Percentiles rank a stretch among this genome's conserved stretches.
Evolutionary conservation across 371 early-diverging fungal species (phyloP).

Genomic region (Globomyces sp.): DNA sequence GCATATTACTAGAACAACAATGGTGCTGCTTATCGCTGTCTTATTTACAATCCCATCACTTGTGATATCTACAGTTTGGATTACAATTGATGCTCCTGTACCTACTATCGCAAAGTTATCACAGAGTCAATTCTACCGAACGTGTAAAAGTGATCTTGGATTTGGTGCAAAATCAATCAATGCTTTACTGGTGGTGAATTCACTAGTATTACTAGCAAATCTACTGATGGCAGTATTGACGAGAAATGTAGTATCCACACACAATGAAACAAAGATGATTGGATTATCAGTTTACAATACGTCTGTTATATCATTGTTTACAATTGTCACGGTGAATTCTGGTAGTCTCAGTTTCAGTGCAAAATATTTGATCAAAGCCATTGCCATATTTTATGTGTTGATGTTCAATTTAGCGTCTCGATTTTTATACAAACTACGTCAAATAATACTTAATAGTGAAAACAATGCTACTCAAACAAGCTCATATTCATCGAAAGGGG

Average conservation of each 20-base stretch:
- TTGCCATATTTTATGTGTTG: slow-evolving; percentile 6
- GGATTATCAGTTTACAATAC: too few relatives aligned
- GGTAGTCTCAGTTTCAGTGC: too few relatives aligned
- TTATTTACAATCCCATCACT: not conserved
- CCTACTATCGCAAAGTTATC: not conserved
- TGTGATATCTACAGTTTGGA: not conserved
- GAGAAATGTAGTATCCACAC: not conserved
- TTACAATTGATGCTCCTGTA: not conserved
- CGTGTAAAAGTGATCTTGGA: not conserved
- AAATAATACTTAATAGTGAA: too few relatives aligned
- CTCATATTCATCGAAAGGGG: too few relatives aligned
- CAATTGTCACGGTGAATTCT: too few relatives aligned
- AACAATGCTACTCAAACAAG: too few relatives aligned
- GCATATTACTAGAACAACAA: not conserved
- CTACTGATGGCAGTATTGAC: not conserved
- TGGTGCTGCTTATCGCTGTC: not conserved
- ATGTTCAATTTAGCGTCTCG: slow-evolving; percentile 4
- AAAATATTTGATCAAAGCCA: not conserved
- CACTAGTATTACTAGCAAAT: not conserved
- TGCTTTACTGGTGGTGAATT: not conserved
- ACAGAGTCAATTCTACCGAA: not conserved
- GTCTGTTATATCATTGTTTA: too few relatives aligned
- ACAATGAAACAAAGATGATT: slow-evolving; percentile 9
- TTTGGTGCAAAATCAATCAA: not conserved
- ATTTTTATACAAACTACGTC: too few relatives aligned